Conservation (phyloP, 2,329 filamentous ascomycete genomes). For the Grosmannia clavigera region DNA sequence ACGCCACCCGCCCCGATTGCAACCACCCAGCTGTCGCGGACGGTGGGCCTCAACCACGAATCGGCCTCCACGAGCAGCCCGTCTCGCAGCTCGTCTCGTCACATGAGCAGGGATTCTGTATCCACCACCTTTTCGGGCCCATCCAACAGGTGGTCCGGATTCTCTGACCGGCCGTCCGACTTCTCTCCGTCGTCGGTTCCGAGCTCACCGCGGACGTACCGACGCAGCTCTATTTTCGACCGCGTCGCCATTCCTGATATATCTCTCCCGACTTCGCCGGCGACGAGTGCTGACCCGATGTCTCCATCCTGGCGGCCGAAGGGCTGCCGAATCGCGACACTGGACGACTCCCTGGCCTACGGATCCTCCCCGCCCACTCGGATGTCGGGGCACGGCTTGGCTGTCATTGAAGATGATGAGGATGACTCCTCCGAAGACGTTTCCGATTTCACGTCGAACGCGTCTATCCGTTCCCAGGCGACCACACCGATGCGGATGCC, state of each 20-base stretch:
- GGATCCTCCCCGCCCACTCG: not conserved
- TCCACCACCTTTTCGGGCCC: slow-evolving; percentile 27
- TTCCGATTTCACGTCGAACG: not conserved
- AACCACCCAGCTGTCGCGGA: slow-evolving; percentile 27
- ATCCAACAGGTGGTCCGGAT: slow-evolving; percentile 50
- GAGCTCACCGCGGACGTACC: slow-evolving; percentile 67
- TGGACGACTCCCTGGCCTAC: slow-evolving; percentile 1
- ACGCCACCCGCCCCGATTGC: slow-evolving; percentile 34
- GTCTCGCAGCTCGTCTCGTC: slow-evolving; percentile 28
- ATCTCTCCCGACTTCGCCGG: slow-evolving; percentile 69
- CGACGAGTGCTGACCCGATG: slow-evolving; percentile 59
- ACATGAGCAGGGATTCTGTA: slow-evolving; percentile 37
- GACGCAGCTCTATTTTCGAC: slow-evolving; percentile 69
- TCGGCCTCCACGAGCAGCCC: slow-evolving; percentile 11
- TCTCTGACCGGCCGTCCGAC: slow-evolving; percentile 49
- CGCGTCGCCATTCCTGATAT: slow-evolving; percentile 48
- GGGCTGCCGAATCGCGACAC: slow-evolving; percentile 29
- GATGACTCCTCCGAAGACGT: not conserved
- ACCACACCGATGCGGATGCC: slow-evolving; percentile 6
- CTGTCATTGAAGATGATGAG: not conserved
- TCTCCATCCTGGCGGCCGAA: slow-evolving; percentile 45
- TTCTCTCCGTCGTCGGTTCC: slow-evolving; percentile 61
- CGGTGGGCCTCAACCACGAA: slow-evolving; percentile 23
- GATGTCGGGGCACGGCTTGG: not conserved
- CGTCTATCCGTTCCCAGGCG: not conserved